phyloP scores from a whole-genome alignment of 495 filamentous ascomycete species.

The Copromyces sp. region DNA sequence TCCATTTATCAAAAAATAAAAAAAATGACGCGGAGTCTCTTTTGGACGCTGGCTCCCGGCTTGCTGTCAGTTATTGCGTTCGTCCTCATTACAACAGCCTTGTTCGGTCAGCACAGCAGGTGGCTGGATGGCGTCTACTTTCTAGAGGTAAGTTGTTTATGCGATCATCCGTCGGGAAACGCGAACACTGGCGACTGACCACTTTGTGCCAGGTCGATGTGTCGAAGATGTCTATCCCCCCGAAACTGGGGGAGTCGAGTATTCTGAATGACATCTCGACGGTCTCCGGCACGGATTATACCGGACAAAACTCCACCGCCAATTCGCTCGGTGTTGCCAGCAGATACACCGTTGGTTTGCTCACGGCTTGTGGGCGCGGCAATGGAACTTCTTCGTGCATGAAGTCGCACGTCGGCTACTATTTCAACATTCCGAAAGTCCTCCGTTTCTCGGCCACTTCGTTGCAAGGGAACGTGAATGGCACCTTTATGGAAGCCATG shows the following conservation, averaged over 20 bases:
- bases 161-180: background rate
- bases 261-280: slow-evolving; percentile 22
- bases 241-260: slow-evolving; percentile 22
- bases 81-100: slow-evolving; percentile 16
- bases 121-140: slow-evolving; percentile 14
- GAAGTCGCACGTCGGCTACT: slow-evolving; percentile 18
- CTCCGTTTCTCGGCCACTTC: slow-evolving; percentile 22
- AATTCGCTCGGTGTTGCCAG: slow-evolving; percentile 20
- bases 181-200: background rate
- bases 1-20: background rate
- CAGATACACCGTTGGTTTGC: slow-evolving; percentile 23
- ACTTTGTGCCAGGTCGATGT: slow-evolving; percentile 18
- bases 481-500: slow-evolving; percentile 13
- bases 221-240: slow-evolving; percentile 14
- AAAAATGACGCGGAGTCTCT: slow-evolving; percentile 7
- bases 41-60: slow-evolving; percentile 7
- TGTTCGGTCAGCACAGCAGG: slow-evolving; percentile 20
- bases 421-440: slow-evolving; percentile 24
- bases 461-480: slow-evolving; percentile 7
- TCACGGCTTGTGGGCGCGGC: slow-evolving; percentile 24
- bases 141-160: slow-evolving; percentile 18
- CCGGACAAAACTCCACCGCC: slow-evolving; percentile 20
- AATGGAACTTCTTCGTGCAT: slow-evolving; percentile 17
- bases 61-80: slow-evolving; percentile 19
- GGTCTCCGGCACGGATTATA: slow-evolving; percentile 22